Base-by-base conservation (phyloP, 495 filamentous ascomycete genomes). In the Trichoderma parareesei region DNA sequence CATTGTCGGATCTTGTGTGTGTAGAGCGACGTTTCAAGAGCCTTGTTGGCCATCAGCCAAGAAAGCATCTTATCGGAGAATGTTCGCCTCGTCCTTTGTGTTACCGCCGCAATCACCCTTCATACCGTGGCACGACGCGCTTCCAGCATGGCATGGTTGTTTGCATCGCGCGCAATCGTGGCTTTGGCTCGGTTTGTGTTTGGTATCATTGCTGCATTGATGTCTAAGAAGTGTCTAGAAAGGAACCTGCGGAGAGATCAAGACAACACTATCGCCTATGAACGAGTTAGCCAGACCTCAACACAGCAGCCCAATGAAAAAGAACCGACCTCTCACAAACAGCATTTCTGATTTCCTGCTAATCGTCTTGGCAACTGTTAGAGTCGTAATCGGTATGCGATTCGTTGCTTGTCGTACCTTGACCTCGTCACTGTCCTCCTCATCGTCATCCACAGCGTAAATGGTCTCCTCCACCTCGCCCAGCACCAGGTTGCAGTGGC, bases 281-380 rank as follows among this genome's bases (percentile, higher is more conserved):
- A 60, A 59, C 38, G 42, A 38, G 69, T 84, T 68, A 84, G 77
- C 64, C 55, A 33, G 27, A 46, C 48, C 38, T 40, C 43, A 53
- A 9, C 27, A 38, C 38, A 11, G 6, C 2, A 11, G 40, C 40
- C 6, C 38, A 49, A 53, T 57, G 16, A 14, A 35, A 6, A 4
- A 37, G 41, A 38, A 77, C 84, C 63, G 74, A 96, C 93, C 94
- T 89, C 94, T 81, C 37, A 98, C 94, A 71, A 99, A 99, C n/a
- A 99, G 78, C 94, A 98, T 99, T 73, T 98, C 95, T 49, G 91
- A 93, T 71, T 97, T 93, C 77, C 95, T 96, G 75, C 92, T 94
- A 64, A 92, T 86, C 11, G 91, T 96, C 93, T 97, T n/a, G 43
- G 43, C 16, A 38, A 60, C 57, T 42, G 27, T 57, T 38, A 46